phyloP scores from a whole-genome alignment of 345 rosid genomes.

The Corymbia maculata region DNA sequence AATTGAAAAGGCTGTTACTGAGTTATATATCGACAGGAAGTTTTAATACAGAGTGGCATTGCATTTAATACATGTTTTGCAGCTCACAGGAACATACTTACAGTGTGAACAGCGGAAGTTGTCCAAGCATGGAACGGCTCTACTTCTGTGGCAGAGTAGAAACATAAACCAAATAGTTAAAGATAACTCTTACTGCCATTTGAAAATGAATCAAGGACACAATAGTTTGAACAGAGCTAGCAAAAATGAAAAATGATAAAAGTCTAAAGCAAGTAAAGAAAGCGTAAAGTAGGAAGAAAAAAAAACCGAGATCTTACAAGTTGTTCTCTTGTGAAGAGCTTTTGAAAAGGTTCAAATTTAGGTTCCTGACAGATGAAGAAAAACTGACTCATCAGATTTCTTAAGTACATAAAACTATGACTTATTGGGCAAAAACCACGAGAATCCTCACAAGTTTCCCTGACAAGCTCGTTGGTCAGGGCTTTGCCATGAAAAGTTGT shows the following conservation, averaged over 20 bases:
- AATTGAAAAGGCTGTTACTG: neutral
- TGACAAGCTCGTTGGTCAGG: constrained; percentile 38
- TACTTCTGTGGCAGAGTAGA: constrained; percentile 5
- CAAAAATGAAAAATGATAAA: neutral
- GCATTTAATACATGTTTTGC: neutral
- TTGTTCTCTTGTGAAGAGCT: constrained; percentile 18
- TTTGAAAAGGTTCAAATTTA: constrained; percentile 31
- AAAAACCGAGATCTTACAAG: constrained; percentile 8
- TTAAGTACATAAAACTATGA: neutral
- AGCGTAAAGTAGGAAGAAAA: neutral
- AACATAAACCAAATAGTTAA: neutral
- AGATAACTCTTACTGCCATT: neutral
- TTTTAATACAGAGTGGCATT: neutral
- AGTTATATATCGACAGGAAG: neutral
- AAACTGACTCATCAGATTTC: neutral
- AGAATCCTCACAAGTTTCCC: constrained; percentile 24
- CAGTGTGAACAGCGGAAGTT: constrained; percentile 24
- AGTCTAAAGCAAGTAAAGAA: neutral
- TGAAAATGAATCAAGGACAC: neutral
- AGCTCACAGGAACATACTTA: constrained; percentile 10
- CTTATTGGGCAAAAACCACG: neutral
- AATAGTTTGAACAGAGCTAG: neutral
- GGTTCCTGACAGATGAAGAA: constrained; percentile 9
- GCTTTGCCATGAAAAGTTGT: constrained; percentile 46
- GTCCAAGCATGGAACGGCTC: constrained; percentile 21